These are phyloP conservation scores for Calycina marina DNA, from an alignment of 2,329 filamentous ascomycete species.

Conservation along the genomic window DNA sequence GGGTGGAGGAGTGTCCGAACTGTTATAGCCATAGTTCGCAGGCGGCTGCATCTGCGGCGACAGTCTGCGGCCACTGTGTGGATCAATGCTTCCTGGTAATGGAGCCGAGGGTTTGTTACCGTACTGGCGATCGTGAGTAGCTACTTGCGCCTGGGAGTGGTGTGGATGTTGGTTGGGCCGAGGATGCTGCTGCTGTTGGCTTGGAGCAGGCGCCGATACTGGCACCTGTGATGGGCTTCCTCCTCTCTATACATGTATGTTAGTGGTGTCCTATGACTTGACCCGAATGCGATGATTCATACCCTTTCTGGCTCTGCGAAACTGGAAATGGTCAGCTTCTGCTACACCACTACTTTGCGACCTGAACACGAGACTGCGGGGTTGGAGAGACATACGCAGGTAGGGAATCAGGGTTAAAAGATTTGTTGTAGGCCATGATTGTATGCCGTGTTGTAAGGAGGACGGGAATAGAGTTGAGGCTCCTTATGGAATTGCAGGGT, in stretches of 20 bases:
- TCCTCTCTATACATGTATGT: conserved; percentile 2
- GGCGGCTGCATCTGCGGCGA: conserved; percentile 18
- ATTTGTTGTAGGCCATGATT: too few species aligned
- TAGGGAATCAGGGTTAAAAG: conserved; percentile 87
- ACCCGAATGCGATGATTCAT: conserved; percentile 14
- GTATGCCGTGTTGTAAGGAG: conserved; percentile 64
- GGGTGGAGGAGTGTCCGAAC: conserved; percentile 22
- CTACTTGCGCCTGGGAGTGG: conserved; percentile 12
- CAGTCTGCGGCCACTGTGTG: conserved; percentile 7
- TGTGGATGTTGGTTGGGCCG: conserved; percentile 22
- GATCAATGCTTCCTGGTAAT: conserved; percentile 9
- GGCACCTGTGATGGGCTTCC: conserved; percentile 3
- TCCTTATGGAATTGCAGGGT: too few species aligned
- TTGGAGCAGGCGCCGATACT: conserved; percentile 8
- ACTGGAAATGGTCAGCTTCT: conserved; percentile 21
- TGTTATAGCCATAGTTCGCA: conserved; percentile 15
- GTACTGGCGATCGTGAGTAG: conserved; percentile 13
- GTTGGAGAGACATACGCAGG: conserved; percentile 53
- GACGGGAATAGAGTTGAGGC: too few species aligned
- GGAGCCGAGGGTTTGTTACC: conserved; percentile 20
- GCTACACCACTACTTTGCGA: background rate
- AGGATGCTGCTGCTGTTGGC: conserved; percentile 2
- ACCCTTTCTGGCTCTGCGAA: conserved; percentile 36
- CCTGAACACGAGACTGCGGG: background rate
- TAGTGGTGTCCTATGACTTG: too few species aligned